Evolutionary conservation across 805 yeast species (phyloP).

Genomic region (Candida methanosorbosa): DNA sequence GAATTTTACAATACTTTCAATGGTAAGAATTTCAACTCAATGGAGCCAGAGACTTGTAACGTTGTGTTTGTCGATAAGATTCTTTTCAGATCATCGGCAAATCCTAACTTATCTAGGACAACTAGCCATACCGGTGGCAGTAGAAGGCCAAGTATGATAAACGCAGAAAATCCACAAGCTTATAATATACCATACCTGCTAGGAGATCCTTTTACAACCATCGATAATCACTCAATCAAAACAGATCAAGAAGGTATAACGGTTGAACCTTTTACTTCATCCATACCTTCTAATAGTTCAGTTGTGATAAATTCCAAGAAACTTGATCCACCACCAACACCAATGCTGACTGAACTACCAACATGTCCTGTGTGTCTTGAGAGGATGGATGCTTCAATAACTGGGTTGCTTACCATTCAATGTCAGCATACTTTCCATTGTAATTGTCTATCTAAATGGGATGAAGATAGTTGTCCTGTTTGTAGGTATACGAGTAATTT

Average conservation of each 20-base stretch:
- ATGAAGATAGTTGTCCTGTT: slow-evolving; percentile 84
- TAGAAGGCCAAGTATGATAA: no score
- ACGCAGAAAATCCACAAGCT: slow-evolving; percentile 1
- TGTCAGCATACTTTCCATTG: slow-evolving; percentile 94
- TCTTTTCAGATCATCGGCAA: slow-evolving; percentile 32
- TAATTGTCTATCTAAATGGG: slow-evolving; percentile 80
- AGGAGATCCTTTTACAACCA: slow-evolving; percentile 66
- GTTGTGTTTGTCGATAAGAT: slow-evolving; percentile 62
- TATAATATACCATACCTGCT: slow-evolving; percentile 55
- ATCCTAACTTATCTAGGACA: no score
- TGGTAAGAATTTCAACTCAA: slow-evolving; percentile 70
- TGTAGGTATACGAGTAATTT: slow-evolving; percentile 62
- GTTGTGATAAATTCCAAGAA: neutral
- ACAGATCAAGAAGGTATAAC: no score
- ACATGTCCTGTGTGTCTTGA: slow-evolving; percentile 92
- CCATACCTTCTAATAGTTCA: no score
- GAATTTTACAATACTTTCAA: slow-evolving; percentile 57
- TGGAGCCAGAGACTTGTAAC: slow-evolving; percentile 86
- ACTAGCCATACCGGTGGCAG: no score
- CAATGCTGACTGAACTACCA: slow-evolving; percentile 52
- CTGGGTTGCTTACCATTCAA: slow-evolving; percentile 80
- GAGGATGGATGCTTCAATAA: slow-evolving; percentile 69
- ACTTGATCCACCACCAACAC: neutral
- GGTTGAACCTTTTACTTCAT: no score
- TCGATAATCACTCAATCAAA: no score